Percentiles rank a stretch among this genome's conserved stretches.
Evolutionary conservation across 352 stramenopile genomes (phyloP).

Genomic region (Pythium dissotocum): DNA sequence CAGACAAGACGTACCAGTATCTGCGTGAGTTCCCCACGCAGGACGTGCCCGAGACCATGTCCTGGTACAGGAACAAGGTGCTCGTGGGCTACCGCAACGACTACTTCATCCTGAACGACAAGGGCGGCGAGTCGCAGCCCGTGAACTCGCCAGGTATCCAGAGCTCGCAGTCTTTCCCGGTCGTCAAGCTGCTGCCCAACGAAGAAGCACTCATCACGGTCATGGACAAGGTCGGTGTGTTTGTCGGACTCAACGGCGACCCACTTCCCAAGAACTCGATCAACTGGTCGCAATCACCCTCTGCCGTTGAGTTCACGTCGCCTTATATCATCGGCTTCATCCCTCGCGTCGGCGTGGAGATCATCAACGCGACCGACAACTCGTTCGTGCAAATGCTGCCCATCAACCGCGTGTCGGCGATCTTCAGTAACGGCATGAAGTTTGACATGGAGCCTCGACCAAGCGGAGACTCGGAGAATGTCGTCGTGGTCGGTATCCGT

Average conservation of each 20-base stretch:
- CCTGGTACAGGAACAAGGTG: slow-evolving; percentile 90
- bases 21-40: slow-evolving; percentile 76
- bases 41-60: slow-evolving; percentile 75
- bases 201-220: slow-evolving; percentile 83
- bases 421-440: slow-evolving; percentile 91
- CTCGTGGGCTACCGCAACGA: slow-evolving; percentile 74
- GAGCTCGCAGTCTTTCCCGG: slow-evolving; percentile 61
- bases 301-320: slow-evolving; percentile 74
- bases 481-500: slow-evolving; percentile 73
- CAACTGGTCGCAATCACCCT: slow-evolving; percentile 76
- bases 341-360: slow-evolving; percentile 77
- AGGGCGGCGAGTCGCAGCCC: slow-evolving; percentile 64
- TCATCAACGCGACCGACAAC: slow-evolving; percentile 73
- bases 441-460: slow-evolving; percentile 86
- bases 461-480: slow-evolving; percentile 72
- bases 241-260: slow-evolving; percentile 80
- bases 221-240: slow-evolving; percentile 84
- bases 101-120: slow-evolving; percentile 85
- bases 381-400: slow-evolving; percentile 76
- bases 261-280: slow-evolving; percentile 79
- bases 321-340: slow-evolving; percentile 80
- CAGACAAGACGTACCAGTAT: slow-evolving; percentile 78
- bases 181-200: slow-evolving; percentile 84
- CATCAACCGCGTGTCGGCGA: slow-evolving; percentile 58
- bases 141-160: slow-evolving; percentile 76